phyloP scores from a whole-genome alignment of 768 basidiomycete species.

The Lyophyllum decastes region DNA sequence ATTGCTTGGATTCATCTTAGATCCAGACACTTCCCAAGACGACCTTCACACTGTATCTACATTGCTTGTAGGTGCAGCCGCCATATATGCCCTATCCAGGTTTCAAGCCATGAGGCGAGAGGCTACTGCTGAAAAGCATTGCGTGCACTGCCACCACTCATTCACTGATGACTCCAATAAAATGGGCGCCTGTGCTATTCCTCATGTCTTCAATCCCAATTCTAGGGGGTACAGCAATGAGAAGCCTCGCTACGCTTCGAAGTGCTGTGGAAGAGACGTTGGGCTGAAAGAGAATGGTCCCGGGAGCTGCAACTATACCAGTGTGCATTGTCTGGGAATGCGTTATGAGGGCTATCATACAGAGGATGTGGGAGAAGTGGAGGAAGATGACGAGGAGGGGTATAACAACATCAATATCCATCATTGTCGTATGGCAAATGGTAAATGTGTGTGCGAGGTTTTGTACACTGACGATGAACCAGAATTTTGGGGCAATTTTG shows the following conservation, averaged over 20 bases:
- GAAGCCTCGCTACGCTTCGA: background rate
- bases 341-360: constrained; percentile 16
- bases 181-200: constrained; percentile 7
- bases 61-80: constrained; percentile 3
- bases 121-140: constrained; percentile 8
- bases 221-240: background rate
- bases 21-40: background rate
- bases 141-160: constrained; percentile 14
- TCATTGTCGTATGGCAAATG: constrained; percentile 5
- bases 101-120: constrained; percentile 7
- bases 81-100: background rate
- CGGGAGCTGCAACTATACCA: background rate
- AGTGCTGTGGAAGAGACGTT: constrained; percentile 1
- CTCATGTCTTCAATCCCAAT: constrained; percentile 10
- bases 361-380: constrained; percentile 11
- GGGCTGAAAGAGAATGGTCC: background rate
- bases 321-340: background rate
- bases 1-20: constrained; percentile 8
- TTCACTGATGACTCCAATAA: constrained; percentile 12
- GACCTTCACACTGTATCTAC: constrained; percentile 6
- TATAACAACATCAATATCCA: constrained; percentile 10
- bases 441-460: constrained; percentile 2
- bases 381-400: constrained; percentile 5
- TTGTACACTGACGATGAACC: background rate
- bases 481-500: too few species aligned